Conservation (phyloP, 148 eudicot genomes). For the Rhododendron molle region DNA sequence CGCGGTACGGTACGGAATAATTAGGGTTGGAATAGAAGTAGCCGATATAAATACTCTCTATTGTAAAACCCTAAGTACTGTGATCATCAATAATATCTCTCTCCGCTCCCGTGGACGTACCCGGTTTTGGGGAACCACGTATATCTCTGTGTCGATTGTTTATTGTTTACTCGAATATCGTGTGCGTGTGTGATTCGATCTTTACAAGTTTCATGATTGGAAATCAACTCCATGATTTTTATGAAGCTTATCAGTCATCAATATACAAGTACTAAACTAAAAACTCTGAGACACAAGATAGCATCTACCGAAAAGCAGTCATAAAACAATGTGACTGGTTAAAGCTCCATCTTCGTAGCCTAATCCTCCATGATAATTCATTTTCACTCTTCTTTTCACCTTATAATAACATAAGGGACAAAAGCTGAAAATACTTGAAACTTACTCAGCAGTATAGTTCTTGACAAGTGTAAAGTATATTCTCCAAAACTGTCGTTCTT, state of each 20-base stretch:
- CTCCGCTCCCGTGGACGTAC: too few relatives aligned
- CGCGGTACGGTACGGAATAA: too few relatives aligned
- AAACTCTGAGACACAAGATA: not conserved
- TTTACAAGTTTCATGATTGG: not conserved
- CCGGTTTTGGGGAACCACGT: too few relatives aligned
- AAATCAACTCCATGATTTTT: not conserved
- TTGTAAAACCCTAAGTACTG: too few relatives aligned
- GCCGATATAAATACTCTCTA: too few relatives aligned
- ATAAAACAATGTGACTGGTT: not conserved
- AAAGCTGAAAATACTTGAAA: conserved; percentile 3
- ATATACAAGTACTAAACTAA: not conserved
- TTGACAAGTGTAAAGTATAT: conserved; percentile 77
- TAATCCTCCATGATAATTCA: not conserved
- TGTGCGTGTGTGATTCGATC: too few relatives aligned
- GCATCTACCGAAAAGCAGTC: not conserved
- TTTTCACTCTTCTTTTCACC: not conserved
- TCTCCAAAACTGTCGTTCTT: conserved; percentile 89
- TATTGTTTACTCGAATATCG: too few relatives aligned
- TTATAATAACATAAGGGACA: not conserved
- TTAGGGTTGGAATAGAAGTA: too few relatives aligned
- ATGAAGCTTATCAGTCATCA: not conserved
- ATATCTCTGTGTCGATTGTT: too few relatives aligned
- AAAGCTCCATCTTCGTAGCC: not conserved
- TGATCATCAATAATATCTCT: too few relatives aligned
- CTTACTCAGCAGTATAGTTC: conserved; percentile 64